phyloP scores from a whole-genome alignment of 73 alveolate species.

The Breviolum minutum region DNA sequence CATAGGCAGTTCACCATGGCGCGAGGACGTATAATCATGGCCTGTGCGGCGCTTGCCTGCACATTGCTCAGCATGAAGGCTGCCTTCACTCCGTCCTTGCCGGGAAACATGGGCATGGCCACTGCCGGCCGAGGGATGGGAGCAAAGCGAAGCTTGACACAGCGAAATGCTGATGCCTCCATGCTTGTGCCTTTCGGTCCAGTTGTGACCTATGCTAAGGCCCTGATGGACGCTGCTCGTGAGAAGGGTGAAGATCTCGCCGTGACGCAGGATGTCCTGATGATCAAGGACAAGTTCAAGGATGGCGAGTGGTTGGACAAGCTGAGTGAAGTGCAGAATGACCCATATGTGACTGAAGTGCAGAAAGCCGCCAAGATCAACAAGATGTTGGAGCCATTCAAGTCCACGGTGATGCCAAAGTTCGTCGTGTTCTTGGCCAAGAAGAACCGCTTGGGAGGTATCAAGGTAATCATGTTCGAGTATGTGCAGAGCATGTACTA shows the following conservation, averaged over 20 bases:
- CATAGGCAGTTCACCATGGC: slow-evolving; percentile 4
- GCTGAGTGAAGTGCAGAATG: slow-evolving; percentile 11
- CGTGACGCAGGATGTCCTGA: slow-evolving; percentile 48
- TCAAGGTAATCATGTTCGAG: slow-evolving; percentile 47
- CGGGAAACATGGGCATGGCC: slow-evolving; percentile 43
- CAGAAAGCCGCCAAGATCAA: slow-evolving; percentile 9
- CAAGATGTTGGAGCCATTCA: slow-evolving; percentile 1
- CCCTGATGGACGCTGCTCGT: slow-evolving; percentile 51
- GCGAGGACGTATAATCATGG: slow-evolving; percentile 22
- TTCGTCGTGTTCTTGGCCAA: slow-evolving; percentile 77
- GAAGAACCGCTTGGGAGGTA: slow-evolving; percentile 49
- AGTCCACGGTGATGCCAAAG: slow-evolving; percentile 94
- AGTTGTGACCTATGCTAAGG: slow-evolving; percentile 73
- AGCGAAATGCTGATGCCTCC: slow-evolving; percentile 53
- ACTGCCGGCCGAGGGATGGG: slow-evolving; percentile 43
- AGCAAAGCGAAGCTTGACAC: slow-evolving; percentile 40
- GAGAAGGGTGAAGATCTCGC: slow-evolving; percentile 43
- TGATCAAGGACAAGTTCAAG: slow-evolving; percentile 53
- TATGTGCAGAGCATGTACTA: slow-evolving; percentile 70
- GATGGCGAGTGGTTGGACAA: slow-evolving; percentile 37
- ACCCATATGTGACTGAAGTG: neutral
- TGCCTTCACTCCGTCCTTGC: slow-evolving; percentile 45
- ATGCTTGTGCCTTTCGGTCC: slow-evolving; percentile 52
- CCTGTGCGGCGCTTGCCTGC: slow-evolving; percentile 60
- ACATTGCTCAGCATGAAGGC: slow-evolving; percentile 12